Evolutionary conservation across 192 early-diverging fungal genomes (phyloP).

Genomic region (Neocallimastix lanati): DNA sequence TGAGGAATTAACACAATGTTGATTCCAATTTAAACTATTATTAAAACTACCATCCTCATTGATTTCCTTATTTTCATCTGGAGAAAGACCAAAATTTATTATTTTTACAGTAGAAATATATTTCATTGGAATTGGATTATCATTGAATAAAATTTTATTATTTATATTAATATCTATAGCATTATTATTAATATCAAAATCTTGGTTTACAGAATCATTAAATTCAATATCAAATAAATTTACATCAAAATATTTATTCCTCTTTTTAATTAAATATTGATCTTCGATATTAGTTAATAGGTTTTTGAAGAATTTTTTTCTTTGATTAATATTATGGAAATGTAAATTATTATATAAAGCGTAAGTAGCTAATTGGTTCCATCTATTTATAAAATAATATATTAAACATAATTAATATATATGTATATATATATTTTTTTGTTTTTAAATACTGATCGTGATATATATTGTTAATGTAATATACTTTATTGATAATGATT

Average conservation of each 20-base stretch:
- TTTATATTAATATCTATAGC: neutral
- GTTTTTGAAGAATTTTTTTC: neutral
- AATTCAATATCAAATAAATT: neutral
- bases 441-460: no score
- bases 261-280: neutral
- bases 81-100: neutral
- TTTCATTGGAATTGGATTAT: neutral
- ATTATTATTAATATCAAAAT: neutral
- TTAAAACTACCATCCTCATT: neutral
- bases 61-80: neutral
- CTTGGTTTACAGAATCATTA: neutral
- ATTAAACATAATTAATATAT: no score
- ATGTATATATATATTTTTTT: no score
- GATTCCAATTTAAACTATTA: neutral
- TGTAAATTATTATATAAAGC: neutral
- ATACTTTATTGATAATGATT: no score
- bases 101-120: neutral
- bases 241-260: neutral
- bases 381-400: neutral
- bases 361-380: neutral
- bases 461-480: no score
- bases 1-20: neutral
- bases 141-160: neutral
- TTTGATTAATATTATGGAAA: neutral
- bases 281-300: neutral